phyloP scores from a whole-genome alignment of 768 basidiomycete genomes.

The Daedaleopsis nitida region DNA sequence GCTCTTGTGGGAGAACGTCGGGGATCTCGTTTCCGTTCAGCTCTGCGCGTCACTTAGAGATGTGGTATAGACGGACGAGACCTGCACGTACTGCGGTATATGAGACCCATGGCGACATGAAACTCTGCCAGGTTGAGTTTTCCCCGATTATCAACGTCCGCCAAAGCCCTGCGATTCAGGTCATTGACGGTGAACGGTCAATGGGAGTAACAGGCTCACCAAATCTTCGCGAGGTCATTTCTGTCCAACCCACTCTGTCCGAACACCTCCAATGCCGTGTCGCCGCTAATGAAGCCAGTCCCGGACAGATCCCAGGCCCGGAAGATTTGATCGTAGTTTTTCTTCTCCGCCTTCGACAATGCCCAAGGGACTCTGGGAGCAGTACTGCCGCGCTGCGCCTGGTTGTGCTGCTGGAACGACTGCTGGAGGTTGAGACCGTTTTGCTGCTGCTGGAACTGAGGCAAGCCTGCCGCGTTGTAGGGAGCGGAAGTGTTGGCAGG shows the following conservation, averaged over 20 bases:
- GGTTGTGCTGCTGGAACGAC: constrained; percentile 86
- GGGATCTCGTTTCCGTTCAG: constrained; percentile 93
- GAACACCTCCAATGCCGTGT: constrained; percentile 88
- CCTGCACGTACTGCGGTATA: constrained; percentile 83
- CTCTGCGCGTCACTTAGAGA: constrained; percentile 44
- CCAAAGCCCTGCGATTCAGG: constrained; percentile 69
- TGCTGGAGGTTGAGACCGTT: constrained; percentile 69
- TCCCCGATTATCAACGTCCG: constrained; percentile 91
- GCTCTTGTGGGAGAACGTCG: constrained; percentile 81
- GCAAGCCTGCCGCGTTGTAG: constrained; percentile 58
- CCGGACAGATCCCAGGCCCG: constrained; percentile 88
- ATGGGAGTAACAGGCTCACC: constrained; percentile 52
- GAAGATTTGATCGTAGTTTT: constrained; percentile 95
- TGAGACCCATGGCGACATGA: constrained; percentile 97
- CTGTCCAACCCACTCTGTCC: constrained; percentile 87
- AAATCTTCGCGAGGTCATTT: constrained; percentile 91
- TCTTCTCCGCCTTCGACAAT: constrained; percentile 87
- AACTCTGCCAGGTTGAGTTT: constrained; percentile 96
- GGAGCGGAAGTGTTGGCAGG: constrained; percentile 67
- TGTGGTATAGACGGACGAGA: background rate
- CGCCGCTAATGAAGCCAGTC: constrained; percentile 84
- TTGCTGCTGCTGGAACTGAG: constrained; percentile 67
- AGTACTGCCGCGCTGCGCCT: constrained; percentile 64
- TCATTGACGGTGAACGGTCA: background rate
- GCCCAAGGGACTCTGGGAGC: constrained; percentile 83